phyloP scores from a whole-genome alignment of 2,329 filamentous ascomycete genomes.

The Dactylellina parvicollis region DNA sequence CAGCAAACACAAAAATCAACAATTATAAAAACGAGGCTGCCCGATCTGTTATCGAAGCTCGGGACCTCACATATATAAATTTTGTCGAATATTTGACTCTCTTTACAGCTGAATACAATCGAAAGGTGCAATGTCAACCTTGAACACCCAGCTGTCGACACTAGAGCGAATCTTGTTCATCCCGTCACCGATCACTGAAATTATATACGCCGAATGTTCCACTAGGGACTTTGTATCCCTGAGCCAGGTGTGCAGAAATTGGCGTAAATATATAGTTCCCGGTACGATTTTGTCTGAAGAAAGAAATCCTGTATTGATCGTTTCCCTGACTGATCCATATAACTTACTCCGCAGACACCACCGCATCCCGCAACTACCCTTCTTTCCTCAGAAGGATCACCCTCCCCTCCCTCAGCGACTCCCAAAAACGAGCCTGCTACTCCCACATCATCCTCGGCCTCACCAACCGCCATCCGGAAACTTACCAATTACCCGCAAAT shows the following conservation, averaged over 20 bases:
- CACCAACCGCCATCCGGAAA: background rate
- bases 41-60: too few relatives aligned
- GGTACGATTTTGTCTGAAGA: too few relatives aligned
- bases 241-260: background rate
- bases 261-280: background rate
- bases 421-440: background rate
- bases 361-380: background rate
- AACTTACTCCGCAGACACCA: too few relatives aligned
- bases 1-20: too few relatives aligned
- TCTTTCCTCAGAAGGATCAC: constrained; percentile 6
- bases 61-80: too few relatives aligned
- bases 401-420: background rate
- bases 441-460: constrained; percentile 2
- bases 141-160: background rate
- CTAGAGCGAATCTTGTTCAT: constrained; percentile 1
- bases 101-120: too few relatives aligned
- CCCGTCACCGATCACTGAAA: background rate
- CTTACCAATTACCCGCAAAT: constrained; percentile 1
- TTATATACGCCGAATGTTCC: background rate
- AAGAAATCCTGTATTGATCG: too few relatives aligned
- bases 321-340: too few relatives aligned
- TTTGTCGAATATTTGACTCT: too few relatives aligned
- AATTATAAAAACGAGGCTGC: too few relatives aligned
- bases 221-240: background rate
- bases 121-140: too few relatives aligned